Percentiles rank a stretch among this genome's conserved stretches.
phyloP scores from a whole-genome alignment of 192 early-diverging fungal species.

The Mortierella antarctica region DNA sequence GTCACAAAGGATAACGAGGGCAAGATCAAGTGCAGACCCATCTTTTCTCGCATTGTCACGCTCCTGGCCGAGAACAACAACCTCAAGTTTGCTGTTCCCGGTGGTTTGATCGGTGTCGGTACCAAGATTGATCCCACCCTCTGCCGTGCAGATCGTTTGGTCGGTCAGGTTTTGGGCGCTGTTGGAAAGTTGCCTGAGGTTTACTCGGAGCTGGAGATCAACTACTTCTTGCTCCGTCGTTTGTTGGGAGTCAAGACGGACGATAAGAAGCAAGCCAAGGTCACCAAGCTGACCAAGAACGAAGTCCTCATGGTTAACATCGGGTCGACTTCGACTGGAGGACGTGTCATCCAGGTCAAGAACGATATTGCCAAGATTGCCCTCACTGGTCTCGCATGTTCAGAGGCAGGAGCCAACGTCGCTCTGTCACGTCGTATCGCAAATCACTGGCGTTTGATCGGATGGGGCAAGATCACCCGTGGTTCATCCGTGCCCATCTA shows the following conservation, averaged over 20 bases:
- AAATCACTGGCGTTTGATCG: slow-evolving; percentile 98
- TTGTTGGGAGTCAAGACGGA: slow-evolving; percentile 97
- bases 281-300: slow-evolving; percentile 89
- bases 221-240: slow-evolving; percentile 96
- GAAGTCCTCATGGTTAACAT: slow-evolving; percentile 98
- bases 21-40: slow-evolving; percentile 83
- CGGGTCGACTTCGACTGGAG: slow-evolving; percentile 94
- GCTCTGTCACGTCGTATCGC: slow-evolving; percentile 96
- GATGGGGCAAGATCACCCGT: slow-evolving; percentile 96
- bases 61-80: slow-evolving; percentile 91
- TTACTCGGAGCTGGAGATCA: slow-evolving; percentile 95
- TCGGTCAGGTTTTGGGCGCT: slow-evolving; percentile 94
- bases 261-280: slow-evolving; percentile 98
- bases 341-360: slow-evolving; percentile 94
- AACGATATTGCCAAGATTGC: slow-evolving; percentile 94
- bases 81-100: slow-evolving; percentile 98
- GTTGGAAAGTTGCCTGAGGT: slow-evolving; percentile 94
- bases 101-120: slow-evolving; percentile 97
- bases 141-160: slow-evolving; percentile 95
- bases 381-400: slow-evolving; percentile 91
- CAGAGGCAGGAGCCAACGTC: slow-evolving; percentile 96
- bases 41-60: slow-evolving; percentile 89
- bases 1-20: slow-evolving; percentile 89
- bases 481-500: slow-evolving; percentile 73
- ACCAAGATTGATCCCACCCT: slow-evolving; percentile 96